phyloP scores from a whole-genome alignment of 1,284 basidiomycete species.

The Cryptococcus sp. region DNA sequence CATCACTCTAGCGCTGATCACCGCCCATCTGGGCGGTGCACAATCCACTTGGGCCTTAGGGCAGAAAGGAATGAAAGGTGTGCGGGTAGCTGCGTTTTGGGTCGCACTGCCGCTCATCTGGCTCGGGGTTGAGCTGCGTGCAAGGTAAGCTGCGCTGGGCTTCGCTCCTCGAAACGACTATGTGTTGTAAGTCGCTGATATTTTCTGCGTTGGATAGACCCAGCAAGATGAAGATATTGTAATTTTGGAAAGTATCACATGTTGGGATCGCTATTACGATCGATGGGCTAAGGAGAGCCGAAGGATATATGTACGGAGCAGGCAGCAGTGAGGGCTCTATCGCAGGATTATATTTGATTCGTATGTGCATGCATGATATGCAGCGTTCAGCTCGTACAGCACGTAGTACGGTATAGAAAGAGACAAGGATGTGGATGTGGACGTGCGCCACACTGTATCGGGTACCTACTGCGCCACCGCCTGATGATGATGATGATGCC shows the following conservation, averaged over 20 bases:
- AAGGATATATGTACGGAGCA: too few species aligned
- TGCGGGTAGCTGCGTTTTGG: constrained; percentile 42
- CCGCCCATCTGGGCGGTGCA: constrained; percentile 45
- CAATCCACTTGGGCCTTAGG: constrained; percentile 41
- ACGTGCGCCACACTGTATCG: too few species aligned
- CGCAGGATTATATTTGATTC: too few species aligned
- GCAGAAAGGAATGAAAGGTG: constrained; percentile 6
- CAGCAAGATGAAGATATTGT: constrained; percentile 39
- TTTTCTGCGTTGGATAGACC: constrained; percentile 11
- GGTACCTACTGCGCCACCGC: too few species aligned
- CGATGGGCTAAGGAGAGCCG: too few species aligned
- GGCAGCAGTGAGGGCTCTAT: too few species aligned
- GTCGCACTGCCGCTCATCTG: constrained; percentile 42
- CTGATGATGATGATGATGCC: too few species aligned
- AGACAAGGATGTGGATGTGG: too few species aligned
- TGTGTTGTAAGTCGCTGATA: background rate
- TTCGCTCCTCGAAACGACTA: background rate
- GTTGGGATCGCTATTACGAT: too few species aligned
- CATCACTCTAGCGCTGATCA: constrained; percentile 37
- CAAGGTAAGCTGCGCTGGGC: constrained; percentile 30
- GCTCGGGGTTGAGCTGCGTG: constrained; percentile 34
- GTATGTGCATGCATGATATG: too few species aligned
- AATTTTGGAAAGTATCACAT: background rate
- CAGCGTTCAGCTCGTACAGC: too few species aligned
- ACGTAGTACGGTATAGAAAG: too few species aligned